These are phyloP conservation scores for Termitomyces sp. DNA, from an alignment of 1,284 basidiomycete genomes.

Conservation along the genomic window DNA sequence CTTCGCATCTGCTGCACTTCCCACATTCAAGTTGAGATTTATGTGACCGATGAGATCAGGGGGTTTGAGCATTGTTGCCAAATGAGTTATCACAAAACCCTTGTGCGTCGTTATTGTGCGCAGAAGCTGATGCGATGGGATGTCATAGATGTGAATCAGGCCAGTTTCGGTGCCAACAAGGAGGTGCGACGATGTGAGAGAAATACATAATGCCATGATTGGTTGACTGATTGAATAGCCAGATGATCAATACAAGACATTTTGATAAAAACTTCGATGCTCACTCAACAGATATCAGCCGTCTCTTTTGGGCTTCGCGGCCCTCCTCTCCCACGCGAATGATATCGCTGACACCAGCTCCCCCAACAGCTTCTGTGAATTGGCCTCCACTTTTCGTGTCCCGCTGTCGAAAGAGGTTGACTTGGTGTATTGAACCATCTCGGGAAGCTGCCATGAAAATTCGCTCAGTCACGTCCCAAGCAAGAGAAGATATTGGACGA, in stretches of 20 bases:
- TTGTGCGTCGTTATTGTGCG: slow-evolving; percentile 75
- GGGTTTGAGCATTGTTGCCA: slow-evolving; percentile 77
- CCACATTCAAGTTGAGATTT: slow-evolving; percentile 44
- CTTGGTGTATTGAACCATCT: slow-evolving; percentile 71
- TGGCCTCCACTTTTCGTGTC: slow-evolving; percentile 42
- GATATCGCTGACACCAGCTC: slow-evolving; percentile 64
- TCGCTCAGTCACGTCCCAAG: slow-evolving; percentile 82
- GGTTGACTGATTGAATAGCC: slow-evolving; percentile 39
- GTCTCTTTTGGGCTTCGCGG: slow-evolving; percentile 39
- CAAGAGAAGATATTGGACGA: slow-evolving; percentile 60
- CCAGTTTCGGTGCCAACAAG: slow-evolving; percentile 73
- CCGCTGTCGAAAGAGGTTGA: slow-evolving; percentile 72
- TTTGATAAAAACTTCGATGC: slow-evolving; percentile 17
- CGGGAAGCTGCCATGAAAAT: slow-evolving; percentile 80
- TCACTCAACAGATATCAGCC: slow-evolving; percentile 62
- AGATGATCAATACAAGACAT: slow-evolving; percentile 2
- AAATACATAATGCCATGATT: slow-evolving; percentile 72
- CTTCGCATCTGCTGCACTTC: slow-evolving; percentile 39
- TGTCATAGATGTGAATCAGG: slow-evolving; percentile 79
- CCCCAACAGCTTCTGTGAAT: slow-evolving; percentile 69
- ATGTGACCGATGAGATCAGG: slow-evolving; percentile 79
- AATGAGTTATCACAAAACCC: slow-evolving; percentile 66
- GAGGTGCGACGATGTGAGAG: slow-evolving; percentile 67
- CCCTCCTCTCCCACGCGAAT: slow-evolving; percentile 58
- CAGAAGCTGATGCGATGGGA: slow-evolving; percentile 85